phyloP scores from a whole-genome alignment of 1,284 basidiomycete species.

The Amanita bisporigera region DNA sequence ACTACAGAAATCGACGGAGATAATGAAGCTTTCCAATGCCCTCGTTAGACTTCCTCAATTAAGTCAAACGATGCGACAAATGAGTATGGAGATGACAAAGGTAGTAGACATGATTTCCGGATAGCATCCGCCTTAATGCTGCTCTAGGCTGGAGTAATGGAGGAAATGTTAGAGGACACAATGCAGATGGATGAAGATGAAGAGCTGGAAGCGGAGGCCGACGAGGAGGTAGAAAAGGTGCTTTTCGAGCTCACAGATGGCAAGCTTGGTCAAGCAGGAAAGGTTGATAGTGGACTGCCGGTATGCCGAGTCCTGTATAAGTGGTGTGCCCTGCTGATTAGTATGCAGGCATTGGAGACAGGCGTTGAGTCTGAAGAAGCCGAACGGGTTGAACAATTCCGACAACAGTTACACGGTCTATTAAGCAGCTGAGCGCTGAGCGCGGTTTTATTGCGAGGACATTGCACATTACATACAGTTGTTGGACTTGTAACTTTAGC shows the following conservation, averaged over 20 bases:
- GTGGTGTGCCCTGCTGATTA: neutral
- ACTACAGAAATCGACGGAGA: conserved; percentile 97
- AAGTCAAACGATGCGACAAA: conserved; percentile 92
- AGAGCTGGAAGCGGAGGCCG: conserved; percentile 95
- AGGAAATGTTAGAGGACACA: conserved; percentile 92
- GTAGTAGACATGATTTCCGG: conserved; percentile 46
- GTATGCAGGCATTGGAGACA: conserved; percentile 56
- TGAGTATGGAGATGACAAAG: conserved; percentile 99
- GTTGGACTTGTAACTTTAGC: neutral
- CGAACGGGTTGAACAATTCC: conserved; percentile 86
- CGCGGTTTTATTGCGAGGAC: neutral
- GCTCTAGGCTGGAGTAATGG: conserved; percentile 86
- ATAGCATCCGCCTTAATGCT: neutral
- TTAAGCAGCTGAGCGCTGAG: conserved; percentile 62
- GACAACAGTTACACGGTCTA: conserved; percentile 83
- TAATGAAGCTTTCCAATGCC: conserved; percentile 97
- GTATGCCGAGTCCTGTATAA: conserved; percentile 56
- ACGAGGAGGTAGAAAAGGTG: conserved; percentile 97
- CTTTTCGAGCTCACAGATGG: conserved; percentile 96
- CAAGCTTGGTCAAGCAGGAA: conserved; percentile 86
- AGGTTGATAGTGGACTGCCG: conserved; percentile 76
- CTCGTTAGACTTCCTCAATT: conserved; percentile 94
- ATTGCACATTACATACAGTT: neutral
- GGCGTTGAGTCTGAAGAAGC: conserved; percentile 75
- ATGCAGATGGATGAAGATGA: conserved; percentile 91